These are phyloP conservation scores for Hymenoscyphus infarciens DNA, from an alignment of 2,329 filamentous ascomycete genomes.

Conservation along the genomic window DNA sequence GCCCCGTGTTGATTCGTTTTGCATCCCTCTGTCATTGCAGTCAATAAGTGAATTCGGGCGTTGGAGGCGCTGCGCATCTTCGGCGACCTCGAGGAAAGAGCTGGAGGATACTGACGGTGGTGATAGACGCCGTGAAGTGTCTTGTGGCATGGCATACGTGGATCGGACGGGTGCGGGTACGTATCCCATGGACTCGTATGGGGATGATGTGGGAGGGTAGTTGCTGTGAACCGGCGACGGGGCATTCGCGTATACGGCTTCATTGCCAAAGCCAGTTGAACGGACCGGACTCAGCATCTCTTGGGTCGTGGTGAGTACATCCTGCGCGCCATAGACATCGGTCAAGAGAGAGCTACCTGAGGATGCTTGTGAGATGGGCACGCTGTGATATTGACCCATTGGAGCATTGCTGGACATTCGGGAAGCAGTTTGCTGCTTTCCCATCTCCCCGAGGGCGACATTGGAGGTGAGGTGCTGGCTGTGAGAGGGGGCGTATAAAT, in stretches of 20 bases:
- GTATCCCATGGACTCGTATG: conserved; percentile 76
- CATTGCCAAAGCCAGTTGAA: conserved; percentile 61
- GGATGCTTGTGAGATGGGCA: conserved; percentile 70
- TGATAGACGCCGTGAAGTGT: conserved; percentile 66
- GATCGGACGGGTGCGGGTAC: conserved; percentile 61
- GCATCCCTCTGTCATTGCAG: conserved; percentile 55
- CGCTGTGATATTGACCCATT: conserved; percentile 68
- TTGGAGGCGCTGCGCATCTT: conserved; percentile 36
- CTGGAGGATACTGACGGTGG: conserved; percentile 72
- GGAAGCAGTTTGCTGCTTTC: conserved; percentile 51
- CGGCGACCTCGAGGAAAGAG: conserved; percentile 40
- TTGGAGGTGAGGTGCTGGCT: conserved; percentile 52
- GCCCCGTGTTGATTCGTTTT: conserved; percentile 57
- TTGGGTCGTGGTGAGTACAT: conserved; percentile 68
- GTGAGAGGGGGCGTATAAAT: conserved; percentile 59
- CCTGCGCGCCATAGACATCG: conserved; percentile 57
- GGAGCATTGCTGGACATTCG: conserved; percentile 54
- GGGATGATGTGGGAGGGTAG: conserved; percentile 45
- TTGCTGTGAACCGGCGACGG: conserved; percentile 44
- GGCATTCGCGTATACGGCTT: conserved; percentile 63
- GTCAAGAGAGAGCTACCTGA: conserved; percentile 64
- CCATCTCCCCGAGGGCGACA: conserved; percentile 53
- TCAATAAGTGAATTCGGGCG: conserved; percentile 64
- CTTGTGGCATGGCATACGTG: conserved; percentile 52
- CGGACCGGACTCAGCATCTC: conserved; percentile 67